Evolutionary conservation across 495 filamentous ascomycete species (phyloP), one percentile per base, ranked within the genome.

Genomic region (Hyphodiscus hymeniophilus): DNA sequence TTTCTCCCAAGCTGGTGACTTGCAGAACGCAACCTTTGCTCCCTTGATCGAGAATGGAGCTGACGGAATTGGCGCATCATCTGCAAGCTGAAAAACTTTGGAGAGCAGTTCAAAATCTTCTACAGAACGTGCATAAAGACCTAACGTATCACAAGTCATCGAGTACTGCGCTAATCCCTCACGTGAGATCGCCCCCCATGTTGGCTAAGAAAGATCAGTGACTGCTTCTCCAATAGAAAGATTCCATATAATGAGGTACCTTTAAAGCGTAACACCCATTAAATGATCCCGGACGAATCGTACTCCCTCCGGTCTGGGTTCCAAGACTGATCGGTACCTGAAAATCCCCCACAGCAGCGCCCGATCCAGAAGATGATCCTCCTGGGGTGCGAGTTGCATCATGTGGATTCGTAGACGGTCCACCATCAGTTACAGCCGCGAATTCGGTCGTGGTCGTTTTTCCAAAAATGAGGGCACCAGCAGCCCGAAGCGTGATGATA

Each of bases 221-320:
- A 4, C 26, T 28, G 10, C 15, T 13, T 36, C 33, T 36, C 12
- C 12, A n/a, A n/a, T n/a, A n/a, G n/a, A n/a, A n/a, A n/a, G n/a
- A n/a, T n/a, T n/a, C n/a, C n/a, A n/a, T n/a, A 36, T 5, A 16
- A 18, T 33, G 11, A 12, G 3, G 24, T 7, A 16, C 50, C 42
- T 81, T 81, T 21, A 79, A 55, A 3, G 65, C 72, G 49, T 70
- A 79, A 15, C 73, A 64, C 23, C 74, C 73, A 44, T 73, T 75
- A 57, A 70, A 80, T 0, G 72, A 76, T 3, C 57, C 75, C 0
- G 77, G 77, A 1, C 75, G 68, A 35, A 73, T 67, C n/a, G 56
- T 62, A 23, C 63, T 68, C 0, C 74, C 74, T 8, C 67, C 71
- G 0, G 73, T 78, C 57, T 78, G 74, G 0, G 73, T 71, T 0